Conservation (phyloP, 257 asterid genomes). For the Galeopsis tetrahit region DNA sequence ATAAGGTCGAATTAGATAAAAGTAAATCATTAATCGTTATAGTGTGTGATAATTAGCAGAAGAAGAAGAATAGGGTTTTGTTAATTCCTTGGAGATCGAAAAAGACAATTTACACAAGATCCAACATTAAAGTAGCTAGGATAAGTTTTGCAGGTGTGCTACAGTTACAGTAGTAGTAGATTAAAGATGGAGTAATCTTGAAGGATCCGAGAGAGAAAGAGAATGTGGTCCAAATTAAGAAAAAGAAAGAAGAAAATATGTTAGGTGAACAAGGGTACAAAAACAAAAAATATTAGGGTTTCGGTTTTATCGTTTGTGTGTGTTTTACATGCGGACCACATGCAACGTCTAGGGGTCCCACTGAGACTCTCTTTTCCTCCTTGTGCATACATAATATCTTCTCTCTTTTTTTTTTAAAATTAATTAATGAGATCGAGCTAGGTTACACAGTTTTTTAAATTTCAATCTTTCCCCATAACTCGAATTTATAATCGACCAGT, state of each 20-base stretch:
- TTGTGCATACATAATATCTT: not conserved
- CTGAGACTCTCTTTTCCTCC: not conserved
- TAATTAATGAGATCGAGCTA: too few relatives aligned
- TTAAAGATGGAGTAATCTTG: constrained; percentile 30
- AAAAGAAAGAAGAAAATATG: constrained; percentile 39
- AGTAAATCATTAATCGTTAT: not conserved
- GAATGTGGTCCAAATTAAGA: constrained; percentile 64
- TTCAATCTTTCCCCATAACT: too few relatives aligned
- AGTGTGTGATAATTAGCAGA: not conserved
- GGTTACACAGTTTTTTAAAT: too few relatives aligned
- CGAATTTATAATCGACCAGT: too few relatives aligned
- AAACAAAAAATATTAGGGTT: constrained; percentile 45
- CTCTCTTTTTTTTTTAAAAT: not conserved
- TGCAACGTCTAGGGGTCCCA: constrained; percentile 41
- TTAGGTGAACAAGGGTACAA: constrained; percentile 36
- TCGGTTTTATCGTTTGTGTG: constrained; percentile 33
- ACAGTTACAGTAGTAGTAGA: not conserved
- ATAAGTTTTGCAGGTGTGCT: constrained; percentile 17
- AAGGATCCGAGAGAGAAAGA: constrained; percentile 26
- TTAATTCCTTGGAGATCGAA: constrained; percentile 27
- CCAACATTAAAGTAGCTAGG: constrained; percentile 40
- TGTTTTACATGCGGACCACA: constrained; percentile 45
- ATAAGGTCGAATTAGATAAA: not conserved
- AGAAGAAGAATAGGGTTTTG: constrained; percentile 24
- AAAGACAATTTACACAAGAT: constrained; percentile 46